Evolutionary conservation across 768 basidiomycete species (phyloP).

Genomic region (Pulveroboletus sp.): DNA sequence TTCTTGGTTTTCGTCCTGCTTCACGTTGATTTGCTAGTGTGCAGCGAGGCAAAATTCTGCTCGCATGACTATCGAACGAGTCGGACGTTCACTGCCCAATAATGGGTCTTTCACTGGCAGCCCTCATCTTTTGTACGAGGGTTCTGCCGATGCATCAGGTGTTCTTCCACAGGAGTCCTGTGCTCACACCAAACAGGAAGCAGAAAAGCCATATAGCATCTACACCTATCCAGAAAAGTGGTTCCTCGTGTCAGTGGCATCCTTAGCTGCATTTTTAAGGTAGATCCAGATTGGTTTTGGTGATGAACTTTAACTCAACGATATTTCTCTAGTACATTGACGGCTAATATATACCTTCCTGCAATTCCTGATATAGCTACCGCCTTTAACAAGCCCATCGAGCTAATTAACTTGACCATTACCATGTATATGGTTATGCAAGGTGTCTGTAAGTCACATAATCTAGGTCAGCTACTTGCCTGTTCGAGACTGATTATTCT

Average conservation of each 20-base stretch:
- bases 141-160: not conserved
- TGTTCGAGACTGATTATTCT: not conserved
- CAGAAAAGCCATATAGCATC: slow-evolving; percentile 39
- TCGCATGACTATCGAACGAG: not conserved
- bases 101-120: not conserved
- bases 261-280: slow-evolving; percentile 66
- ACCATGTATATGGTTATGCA: slow-evolving; percentile 57
- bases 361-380: slow-evolving; percentile 66
- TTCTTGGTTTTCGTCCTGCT: too few relatives aligned
- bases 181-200: not conserved
- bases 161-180: not conserved
- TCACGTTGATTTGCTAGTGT: too few relatives aligned
- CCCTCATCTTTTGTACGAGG: not conserved
- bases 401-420: slow-evolving; percentile 78
- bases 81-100: slow-evolving; percentile 1
- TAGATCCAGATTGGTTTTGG: slow-evolving; percentile 9
- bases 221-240: slow-evolving; percentile 62
- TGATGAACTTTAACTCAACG: not conserved
- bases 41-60: not conserved
- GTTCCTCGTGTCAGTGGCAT: slow-evolving; percentile 63
- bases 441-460: slow-evolving; percentile 37
- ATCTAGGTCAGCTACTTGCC: not conserved
- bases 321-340: slow-evolving; percentile 49
- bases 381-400: slow-evolving; percentile 60
- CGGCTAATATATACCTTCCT: slow-evolving; percentile 77